Evolutionary conservation across 2,329 filamentous ascomycete species (phyloP).

Genomic region (Aureobasidium sp.): DNA sequence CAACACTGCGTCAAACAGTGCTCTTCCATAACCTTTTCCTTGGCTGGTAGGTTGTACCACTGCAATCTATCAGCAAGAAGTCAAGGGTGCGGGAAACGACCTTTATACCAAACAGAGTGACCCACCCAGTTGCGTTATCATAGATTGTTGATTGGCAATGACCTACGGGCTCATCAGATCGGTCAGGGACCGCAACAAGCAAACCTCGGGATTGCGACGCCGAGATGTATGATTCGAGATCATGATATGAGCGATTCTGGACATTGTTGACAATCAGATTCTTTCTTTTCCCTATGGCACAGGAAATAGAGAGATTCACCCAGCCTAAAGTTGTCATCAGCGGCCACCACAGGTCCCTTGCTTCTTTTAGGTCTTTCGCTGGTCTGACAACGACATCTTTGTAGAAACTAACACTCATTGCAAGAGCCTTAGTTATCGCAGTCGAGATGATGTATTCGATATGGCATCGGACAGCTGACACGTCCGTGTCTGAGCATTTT

Average conservation of each 20-base stretch:
- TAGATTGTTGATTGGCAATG: conserved; percentile 29
- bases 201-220: conserved; percentile 25
- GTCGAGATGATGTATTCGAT: not conserved
- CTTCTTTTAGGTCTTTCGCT: not conserved
- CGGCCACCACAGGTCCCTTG: not conserved
- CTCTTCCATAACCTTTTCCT: conserved; percentile 29
- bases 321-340: not conserved
- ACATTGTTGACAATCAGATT: not conserved
- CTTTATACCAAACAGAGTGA: conserved; percentile 29
- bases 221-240: conserved; percentile 28
- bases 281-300: not conserved
- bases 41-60: conserved; percentile 27
- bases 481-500: no score
- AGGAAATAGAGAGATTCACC: not conserved
- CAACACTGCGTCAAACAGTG: conserved; percentile 28
- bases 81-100: not conserved
- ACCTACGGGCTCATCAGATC: conserved; percentile 25
- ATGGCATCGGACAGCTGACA: no score
- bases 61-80: not conserved
- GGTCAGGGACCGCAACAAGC: conserved; percentile 27
- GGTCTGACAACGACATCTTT: not conserved
- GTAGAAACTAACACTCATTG: no score
- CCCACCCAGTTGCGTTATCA: conserved; percentile 33
- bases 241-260: conserved; percentile 30
- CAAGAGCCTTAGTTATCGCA: not conserved